These are phyloP conservation scores for Thalassiosira profunda DNA, from an alignment of 108 stramenopile genomes.

Conservation along the genomic window DNA sequence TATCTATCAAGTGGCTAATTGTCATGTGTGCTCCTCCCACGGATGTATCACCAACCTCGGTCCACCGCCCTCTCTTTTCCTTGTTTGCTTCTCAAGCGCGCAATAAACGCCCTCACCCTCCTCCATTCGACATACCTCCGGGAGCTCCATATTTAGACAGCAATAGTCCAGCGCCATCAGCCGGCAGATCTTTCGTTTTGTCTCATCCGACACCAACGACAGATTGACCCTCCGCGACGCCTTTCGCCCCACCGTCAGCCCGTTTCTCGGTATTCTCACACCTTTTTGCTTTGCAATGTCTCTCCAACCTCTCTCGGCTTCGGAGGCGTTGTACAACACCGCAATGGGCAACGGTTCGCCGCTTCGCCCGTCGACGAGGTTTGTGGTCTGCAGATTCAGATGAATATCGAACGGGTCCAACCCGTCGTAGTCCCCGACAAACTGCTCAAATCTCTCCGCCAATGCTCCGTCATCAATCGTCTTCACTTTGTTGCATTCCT, in stretches of 20 bases:
- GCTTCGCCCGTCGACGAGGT: conserved; percentile 10
- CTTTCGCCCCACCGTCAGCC: conserved; percentile 31
- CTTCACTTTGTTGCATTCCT: conserved; percentile 17
- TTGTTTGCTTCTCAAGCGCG: conserved; percentile 15
- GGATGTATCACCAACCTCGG: not conserved
- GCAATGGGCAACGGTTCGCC: conserved; percentile 41
- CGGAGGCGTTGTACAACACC: conserved; percentile 38
- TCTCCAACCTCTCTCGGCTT: conserved; percentile 34
- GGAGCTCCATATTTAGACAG: conserved; percentile 43
- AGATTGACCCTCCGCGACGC: conserved; percentile 36
- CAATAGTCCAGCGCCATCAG: conserved; percentile 47
- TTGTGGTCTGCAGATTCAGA: conserved; percentile 38
- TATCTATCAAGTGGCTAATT: not conserved
- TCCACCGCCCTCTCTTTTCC: not conserved
- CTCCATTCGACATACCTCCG: conserved; percentile 17
- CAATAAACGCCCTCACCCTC: conserved; percentile 26
- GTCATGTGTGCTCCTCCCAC: too few species aligned
- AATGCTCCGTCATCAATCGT: conserved; percentile 47
- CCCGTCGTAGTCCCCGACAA: conserved; percentile 45
- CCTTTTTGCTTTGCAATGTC: conserved; percentile 29
- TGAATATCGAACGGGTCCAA: conserved; percentile 44
- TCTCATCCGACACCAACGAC: conserved; percentile 23
- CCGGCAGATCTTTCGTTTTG: conserved; percentile 38
- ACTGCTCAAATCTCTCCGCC: conserved; percentile 28
- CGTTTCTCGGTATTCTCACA: conserved; percentile 14